phyloP scores from a whole-genome alignment of 1,284 basidiomycete species.

The Dichomitus squalens region DNA sequence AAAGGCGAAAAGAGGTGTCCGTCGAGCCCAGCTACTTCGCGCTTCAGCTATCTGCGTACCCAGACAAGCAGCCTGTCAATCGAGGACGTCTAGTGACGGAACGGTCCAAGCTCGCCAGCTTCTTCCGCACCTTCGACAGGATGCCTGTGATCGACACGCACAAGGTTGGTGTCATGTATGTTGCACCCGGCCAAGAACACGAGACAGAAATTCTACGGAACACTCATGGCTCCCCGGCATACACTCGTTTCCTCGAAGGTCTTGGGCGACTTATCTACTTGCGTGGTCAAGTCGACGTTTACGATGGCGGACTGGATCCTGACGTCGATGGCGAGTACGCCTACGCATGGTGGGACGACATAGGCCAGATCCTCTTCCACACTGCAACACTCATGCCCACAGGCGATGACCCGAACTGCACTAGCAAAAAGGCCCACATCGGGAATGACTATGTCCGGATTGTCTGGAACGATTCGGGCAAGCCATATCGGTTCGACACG shows the following conservation, averaged over 20 bases:
- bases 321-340: constrained; percentile 92
- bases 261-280: constrained; percentile 89
- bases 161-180: constrained; percentile 96
- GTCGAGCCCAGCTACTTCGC: constrained; percentile 90
- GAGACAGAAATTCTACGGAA: constrained; percentile 92
- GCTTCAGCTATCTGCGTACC: constrained; percentile 86
- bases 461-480: constrained; percentile 95
- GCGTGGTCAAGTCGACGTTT: constrained; percentile 93
- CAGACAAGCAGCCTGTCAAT: constrained; percentile 44
- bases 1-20: constrained; percentile 81
- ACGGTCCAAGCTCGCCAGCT: constrained; percentile 49
- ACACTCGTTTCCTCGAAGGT: constrained; percentile 90
- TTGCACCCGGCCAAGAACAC: constrained; percentile 86
- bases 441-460: constrained; percentile 96
- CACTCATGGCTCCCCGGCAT: constrained; percentile 91
- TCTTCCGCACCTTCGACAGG: constrained; percentile 77
- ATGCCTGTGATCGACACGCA: constrained; percentile 97
- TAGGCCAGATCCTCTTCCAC: constrained; percentile 94
- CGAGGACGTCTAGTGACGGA: constrained; percentile 56
- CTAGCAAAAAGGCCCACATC: constrained; percentile 90
- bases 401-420: constrained; percentile 65
- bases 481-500: constrained; percentile 89
- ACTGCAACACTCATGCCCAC: constrained; percentile 98
- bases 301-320: constrained; percentile 89
- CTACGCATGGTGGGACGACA: constrained; percentile 99